Base-by-base conservation (phyloP, 192 early-diverging fungal species). In the Umbelopsis sp. region DNA sequence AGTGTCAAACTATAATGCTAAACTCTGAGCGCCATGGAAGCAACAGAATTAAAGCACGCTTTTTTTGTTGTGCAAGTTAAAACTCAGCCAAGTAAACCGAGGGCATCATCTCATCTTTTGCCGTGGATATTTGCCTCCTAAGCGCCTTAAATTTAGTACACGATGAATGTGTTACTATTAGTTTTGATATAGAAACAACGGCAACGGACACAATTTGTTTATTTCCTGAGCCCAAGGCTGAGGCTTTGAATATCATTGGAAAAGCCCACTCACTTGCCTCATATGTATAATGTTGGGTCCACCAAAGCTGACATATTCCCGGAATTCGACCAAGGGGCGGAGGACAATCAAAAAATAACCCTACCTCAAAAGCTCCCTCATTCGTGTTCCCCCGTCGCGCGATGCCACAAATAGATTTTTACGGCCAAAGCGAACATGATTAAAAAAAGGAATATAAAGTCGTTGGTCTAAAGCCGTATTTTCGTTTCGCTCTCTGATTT, bases 301-400 rank as follows among this genome's bases (percentile, higher is more conserved):
- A 29, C 26, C 56, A 29, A 62, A 62, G 26, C 31, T 62, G 24
- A 62, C 26, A 26, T 29, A 62, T 62, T 62, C 56, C 56, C 24
- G 56, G 56, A 62, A 62, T 62, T 62, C 56, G 56, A 62, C 56
- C 10, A 34, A 26, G 56, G 29, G 56, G 56, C 29, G 56, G 56
- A 29, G 29, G 56, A 62, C 56, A 62, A 62, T 62, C 56, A 62
- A 62, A 62, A 62, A 62, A 62, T 62, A 62, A 62, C 56, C 56
- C 56, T 62, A 26, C 17, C 1, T 6, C 47, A 21, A 2, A 20
- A 9, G 56, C 56, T 62, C 31, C 56, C 5, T 34, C 56, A 29
- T 62, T 31, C 29, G 29, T 32, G 56, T 34, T 5, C 56, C 56
- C 56, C 14, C 20, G 16, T n/a, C 47, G n/a, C 47, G 47, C 47